Base-by-base conservation (phyloP, 352 stramenopile genomes). In the Phytophthora palmivora region DNA sequence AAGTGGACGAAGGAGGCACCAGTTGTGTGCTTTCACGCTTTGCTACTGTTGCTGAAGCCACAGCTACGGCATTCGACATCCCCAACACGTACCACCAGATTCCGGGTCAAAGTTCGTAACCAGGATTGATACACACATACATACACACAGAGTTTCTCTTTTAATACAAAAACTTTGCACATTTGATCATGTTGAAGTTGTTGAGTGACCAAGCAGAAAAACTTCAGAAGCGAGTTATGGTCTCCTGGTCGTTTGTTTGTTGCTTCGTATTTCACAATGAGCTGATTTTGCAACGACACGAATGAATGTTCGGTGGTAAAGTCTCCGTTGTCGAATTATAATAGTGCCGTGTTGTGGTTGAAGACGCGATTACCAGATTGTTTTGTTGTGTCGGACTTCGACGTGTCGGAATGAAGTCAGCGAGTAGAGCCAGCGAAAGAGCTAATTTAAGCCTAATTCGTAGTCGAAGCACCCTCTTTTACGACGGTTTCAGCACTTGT, bases 11-110 rank as follows among this genome's bases (percentile, higher is more conserved):
- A 19, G 16, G 51, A 19, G 72, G 53, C 4, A 67, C 42, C 15
- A 52, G 21, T 32, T 88, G 78, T n/a, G 71, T 87, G 6, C 63
- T 76, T 10, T 58, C 61, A 7, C 47, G 41, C 14, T 63, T 71
- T 48, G 11, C 15, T 9, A 67, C 63, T 2, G 46, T 43, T 7
- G 36, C 47, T 21, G 47, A 66, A 70, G 56, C 42, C 48, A 41
- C 42, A 28, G 48, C 56, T 18, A 37, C 41, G 16, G 32, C 42
- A 15, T 71, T 71, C 24, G 63, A 71, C 36, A 30, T 55, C 24
- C 5, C 58, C 6, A 71, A 54, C 30, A 12, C 57, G 2, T 56
- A 58, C 28, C 56, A 56, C 38, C 48, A 52, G 15, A 9, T 63
- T 47, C 33, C 55, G n/a, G 55, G 56, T 44, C 49, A 49, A 21